A percentile compares a stretch with the other conserved stretches of the same genome.
Conservation (phyloP, 1,284 basidiomycete species). For the Puccinia hordei region DNA sequence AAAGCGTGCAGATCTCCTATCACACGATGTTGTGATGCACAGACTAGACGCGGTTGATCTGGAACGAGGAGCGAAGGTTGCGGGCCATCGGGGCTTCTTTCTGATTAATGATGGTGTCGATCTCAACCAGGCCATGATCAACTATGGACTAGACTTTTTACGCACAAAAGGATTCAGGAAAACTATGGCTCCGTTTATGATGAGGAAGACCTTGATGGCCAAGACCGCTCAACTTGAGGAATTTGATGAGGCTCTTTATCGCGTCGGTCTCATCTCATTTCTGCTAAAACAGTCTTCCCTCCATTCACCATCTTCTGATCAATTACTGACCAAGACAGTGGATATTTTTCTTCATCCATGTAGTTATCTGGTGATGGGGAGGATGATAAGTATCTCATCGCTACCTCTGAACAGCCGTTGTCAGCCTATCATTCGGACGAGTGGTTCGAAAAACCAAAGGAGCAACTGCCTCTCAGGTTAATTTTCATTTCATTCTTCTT, state of each 20-base stretch:
- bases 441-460: conserved; percentile 91
- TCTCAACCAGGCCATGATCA: conserved; percentile 93
- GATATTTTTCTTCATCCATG: background rate
- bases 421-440: conserved; percentile 93
- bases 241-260: conserved; percentile 98
- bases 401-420: conserved; percentile 97
- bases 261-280: conserved; percentile 63
- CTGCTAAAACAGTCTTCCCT: background rate
- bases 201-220: conserved; percentile 96
- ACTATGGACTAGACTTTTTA: conserved; percentile 92
- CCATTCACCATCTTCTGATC: background rate
- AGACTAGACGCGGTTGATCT: conserved; percentile 93
- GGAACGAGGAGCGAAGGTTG: conserved; percentile 82
- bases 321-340: background rate
- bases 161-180: conserved; percentile 82
- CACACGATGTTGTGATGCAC: conserved; percentile 94
- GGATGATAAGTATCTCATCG: conserved; percentile 98
- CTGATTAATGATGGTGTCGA: conserved; percentile 93
- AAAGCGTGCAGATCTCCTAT: conserved; percentile 73
- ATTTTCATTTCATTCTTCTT: background rate
- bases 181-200: conserved; percentile 96
- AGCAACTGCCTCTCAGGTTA: conserved; percentile 78
- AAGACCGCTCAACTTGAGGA: conserved; percentile 97
- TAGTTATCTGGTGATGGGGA: conserved; percentile 75
- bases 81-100: conserved; percentile 95